Percentiles rank a stretch among this genome's conserved stretches.
Conservation (phyloP, 345 rosid genomes). For the Camelina sativa region DNA sequence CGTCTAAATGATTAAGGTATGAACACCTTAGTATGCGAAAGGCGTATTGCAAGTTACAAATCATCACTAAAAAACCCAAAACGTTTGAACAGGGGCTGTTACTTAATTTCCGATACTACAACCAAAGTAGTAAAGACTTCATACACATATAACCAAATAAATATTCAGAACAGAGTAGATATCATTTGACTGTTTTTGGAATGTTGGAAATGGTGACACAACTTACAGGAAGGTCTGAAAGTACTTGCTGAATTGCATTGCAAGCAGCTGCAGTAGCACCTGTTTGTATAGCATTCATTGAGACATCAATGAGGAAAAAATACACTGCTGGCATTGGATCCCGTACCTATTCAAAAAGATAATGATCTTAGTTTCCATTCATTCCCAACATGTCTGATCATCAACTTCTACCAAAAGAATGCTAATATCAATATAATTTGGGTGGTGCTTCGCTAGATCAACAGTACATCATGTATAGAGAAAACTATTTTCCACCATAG, state of each 20-base stretch:
- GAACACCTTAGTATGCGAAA: slow-evolving; percentile 8
- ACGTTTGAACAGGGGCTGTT: slow-evolving; percentile 1
- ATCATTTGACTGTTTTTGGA: slow-evolving; percentile 17
- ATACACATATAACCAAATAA: slow-evolving; percentile 1
- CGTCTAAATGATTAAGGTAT: slow-evolving; percentile 20
- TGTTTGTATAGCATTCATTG: slow-evolving; percentile 86
- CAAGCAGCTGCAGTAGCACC: slow-evolving; percentile 98
- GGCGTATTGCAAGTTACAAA: slow-evolving; percentile 10
- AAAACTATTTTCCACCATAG: neutral
- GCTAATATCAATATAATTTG: slow-evolving; percentile 1
- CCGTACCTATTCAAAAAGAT: slow-evolving; percentile 63
- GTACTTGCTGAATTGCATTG: slow-evolving; percentile 85
- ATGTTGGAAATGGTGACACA: slow-evolving; percentile 30
- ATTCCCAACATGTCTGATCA: slow-evolving; percentile 12
- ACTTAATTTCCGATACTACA: slow-evolving; percentile 12
- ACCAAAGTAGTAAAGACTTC: slow-evolving; percentile 1
- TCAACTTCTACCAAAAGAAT: slow-evolving; percentile 11
- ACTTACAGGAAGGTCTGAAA: slow-evolving; percentile 91
- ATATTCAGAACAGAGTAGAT: neutral
- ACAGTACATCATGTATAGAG: neutral
- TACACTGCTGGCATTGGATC: slow-evolving; percentile 98
- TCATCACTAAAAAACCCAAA: slow-evolving; percentile 24
- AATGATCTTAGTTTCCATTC: slow-evolving; percentile 18
- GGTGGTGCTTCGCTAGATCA: slow-evolving; percentile 17
- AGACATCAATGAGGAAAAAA: slow-evolving; percentile 89